Percentiles rank a stretch among this genome's conserved stretches.
phyloP scores from a whole-genome alignment of 2,329 filamentous ascomycete genomes.

The Penicillium sp. region DNA sequence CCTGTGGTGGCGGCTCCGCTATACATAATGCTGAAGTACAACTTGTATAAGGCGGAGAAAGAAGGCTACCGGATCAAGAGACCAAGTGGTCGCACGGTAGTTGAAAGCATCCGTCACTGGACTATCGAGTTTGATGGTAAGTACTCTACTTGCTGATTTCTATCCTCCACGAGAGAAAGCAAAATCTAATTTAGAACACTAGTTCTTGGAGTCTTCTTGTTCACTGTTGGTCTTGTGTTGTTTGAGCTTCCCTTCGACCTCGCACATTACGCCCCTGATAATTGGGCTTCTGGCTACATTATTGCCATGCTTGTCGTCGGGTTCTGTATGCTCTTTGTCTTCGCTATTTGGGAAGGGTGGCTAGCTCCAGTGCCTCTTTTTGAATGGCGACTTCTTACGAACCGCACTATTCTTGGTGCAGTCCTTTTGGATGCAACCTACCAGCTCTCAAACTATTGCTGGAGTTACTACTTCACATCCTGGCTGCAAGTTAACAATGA shows the following conservation, averaged over 20 bases:
- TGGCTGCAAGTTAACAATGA: conserved; percentile 25
- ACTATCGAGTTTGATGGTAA: conserved; percentile 49
- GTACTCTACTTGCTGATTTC: background rate
- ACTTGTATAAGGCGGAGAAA: conserved; percentile 47
- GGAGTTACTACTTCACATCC: conserved; percentile 23
- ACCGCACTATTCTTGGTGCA: conserved; percentile 21
- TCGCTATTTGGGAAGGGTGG: conserved; percentile 47
- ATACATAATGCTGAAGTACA: conserved; percentile 43
- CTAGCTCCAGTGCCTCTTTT: conserved; percentile 45
- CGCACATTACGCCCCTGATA: conserved; percentile 24
- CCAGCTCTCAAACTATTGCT: conserved; percentile 27
- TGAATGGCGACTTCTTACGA: conserved; percentile 45
- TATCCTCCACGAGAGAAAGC: background rate
- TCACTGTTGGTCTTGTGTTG: conserved; percentile 50
- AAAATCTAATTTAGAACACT: background rate
- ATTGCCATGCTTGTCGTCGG: conserved; percentile 48
- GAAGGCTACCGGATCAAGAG: conserved; percentile 41
- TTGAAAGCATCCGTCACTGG: conserved; percentile 44
- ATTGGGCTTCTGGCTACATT: conserved; percentile 38
- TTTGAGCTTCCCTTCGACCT: conserved; percentile 57
- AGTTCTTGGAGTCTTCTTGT: conserved; percentile 51
- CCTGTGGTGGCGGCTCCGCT: conserved; percentile 48
- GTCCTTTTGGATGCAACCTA: conserved; percentile 24
- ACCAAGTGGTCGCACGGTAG: conserved; percentile 35
- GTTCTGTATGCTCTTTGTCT: conserved; percentile 43